Conservation (phyloP, 2,329 filamentous ascomycete genomes). For the Ophiosphaerella korrae region DNA sequence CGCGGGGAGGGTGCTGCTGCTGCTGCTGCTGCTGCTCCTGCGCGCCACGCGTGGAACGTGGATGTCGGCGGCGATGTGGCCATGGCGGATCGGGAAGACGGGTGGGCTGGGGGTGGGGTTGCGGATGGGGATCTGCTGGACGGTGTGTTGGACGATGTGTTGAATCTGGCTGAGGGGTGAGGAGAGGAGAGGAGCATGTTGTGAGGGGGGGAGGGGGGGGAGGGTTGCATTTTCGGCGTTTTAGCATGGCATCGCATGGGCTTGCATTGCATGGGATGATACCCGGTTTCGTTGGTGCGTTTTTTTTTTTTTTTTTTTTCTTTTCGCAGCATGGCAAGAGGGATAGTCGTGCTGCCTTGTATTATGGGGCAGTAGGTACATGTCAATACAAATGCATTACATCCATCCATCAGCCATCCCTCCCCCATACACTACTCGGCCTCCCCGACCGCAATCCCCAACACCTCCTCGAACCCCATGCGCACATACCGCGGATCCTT, state of each 20-base stretch:
- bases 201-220: neutral
- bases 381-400: too few relatives aligned
- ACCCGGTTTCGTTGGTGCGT: conserved; percentile 14
- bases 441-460: conserved; percentile 74
- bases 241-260: neutral
- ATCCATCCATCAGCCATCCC: too few relatives aligned
- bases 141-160: conserved; percentile 47
- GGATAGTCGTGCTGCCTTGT: too few relatives aligned
- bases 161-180: conserved; percentile 30
- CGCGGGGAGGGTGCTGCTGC: neutral
- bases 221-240: neutral
- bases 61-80: conserved; percentile 30
- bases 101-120: conserved; percentile 48
- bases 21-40: too few relatives aligned
- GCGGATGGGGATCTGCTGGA: conserved; percentile 36
- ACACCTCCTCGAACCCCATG: conserved; percentile 76
- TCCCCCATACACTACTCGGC: conserved; percentile 47
- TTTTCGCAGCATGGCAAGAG: neutral
- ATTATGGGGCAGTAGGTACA: neutral
- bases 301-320: neutral
- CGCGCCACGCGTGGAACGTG: conserved; percentile 20
- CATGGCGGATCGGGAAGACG: conserved; percentile 42
- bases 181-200: neutral
- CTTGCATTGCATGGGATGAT: conserved; percentile 17
- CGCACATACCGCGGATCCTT: conserved; percentile 85